Conservation (phyloP, 225 moss, liverwort and hornwort genomes). For the Ulota crispa region DNA sequence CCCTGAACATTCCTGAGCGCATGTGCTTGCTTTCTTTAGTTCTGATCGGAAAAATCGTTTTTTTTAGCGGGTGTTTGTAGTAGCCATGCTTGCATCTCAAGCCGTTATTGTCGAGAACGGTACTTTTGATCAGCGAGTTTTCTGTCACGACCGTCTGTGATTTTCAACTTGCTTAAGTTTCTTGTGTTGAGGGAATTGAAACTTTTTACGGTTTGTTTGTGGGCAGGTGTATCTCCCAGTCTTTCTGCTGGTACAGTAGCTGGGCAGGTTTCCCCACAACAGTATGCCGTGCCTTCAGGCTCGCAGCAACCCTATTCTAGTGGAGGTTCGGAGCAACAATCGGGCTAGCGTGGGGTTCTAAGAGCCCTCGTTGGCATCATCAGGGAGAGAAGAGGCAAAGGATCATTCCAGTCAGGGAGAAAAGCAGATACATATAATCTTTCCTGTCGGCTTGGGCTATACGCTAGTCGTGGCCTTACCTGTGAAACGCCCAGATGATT, state of each 20-base stretch:
- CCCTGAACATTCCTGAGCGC: constrained; percentile 9
- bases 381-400: constrained; percentile 48
- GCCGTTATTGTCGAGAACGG: not conserved
- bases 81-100: not conserved
- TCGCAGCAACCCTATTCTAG: constrained; percentile 53
- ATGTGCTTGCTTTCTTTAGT: constrained; percentile 1
- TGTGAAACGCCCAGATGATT: constrained; percentile 51
- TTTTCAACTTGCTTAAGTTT: constrained; percentile 11
- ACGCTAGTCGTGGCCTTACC: constrained; percentile 48
- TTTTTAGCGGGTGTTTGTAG: not conserved
- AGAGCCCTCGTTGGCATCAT: constrained; percentile 48
- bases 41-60: not conserved
- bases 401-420: constrained; percentile 32
- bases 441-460: constrained; percentile 51
- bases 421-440: constrained; percentile 44
- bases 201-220: constrained; percentile 36
- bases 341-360: constrained; percentile 51
- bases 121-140: constrained; percentile 10
- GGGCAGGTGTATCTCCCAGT: constrained; percentile 62
- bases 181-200: constrained; percentile 21
- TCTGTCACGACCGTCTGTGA: not conserved
- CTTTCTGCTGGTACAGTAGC: constrained; percentile 59
- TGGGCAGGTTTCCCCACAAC: constrained; percentile 62
- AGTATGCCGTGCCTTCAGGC: constrained; percentile 47
- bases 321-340: constrained; percentile 60